Evolutionary conservation across 139 green algal genomes (phyloP), one percentile per base, ranked within the genome.

Genomic region (Desmodesmus armatus): DNA sequence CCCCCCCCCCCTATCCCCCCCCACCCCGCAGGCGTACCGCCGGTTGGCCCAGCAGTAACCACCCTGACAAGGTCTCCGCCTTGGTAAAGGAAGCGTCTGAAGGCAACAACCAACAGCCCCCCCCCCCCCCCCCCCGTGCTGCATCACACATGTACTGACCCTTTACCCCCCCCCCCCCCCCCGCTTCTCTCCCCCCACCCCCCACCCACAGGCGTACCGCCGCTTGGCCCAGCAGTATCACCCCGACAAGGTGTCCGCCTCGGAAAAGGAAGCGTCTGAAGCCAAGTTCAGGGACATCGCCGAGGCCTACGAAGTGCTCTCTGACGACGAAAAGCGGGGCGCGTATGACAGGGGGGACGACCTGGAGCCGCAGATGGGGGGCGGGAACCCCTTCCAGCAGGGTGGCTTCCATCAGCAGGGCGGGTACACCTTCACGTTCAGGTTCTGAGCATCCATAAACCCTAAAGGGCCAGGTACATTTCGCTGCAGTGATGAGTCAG

Each of bases 241-340:
- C 60, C 89, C 90, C 3, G 92, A 95, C 73, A 94, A 94, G 80
- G 92, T 90, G 37, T 62, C 62, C 3, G 75, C 79, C 15, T 74
- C 80, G 1, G 87, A 92, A 70, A 89, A 88, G 63, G 58, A 72
- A 53, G 85, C 75, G 35, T 72, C 55, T 33, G 88, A 91, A 75
- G 69, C 70, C 11, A 82, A 79, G 67, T 94, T 94, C 85, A 71
- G 72, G 2, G 88, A 93, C n/a, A 80, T 94, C 31, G 89, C 89
- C 15, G 78, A 84, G 86, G 91, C 92, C 0, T 95, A 95, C 83
- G 91, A 95, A 63, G 88, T 95, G 31, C 79, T 95, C n/a, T 78
- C 31, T 17, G 88, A 95, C 37, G 91, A 95, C 47, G 80, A 89
- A 15, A 93, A 92, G 87, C 81, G 93, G 11, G 63, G 39, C 5